Conservation (phyloP, 1,139 yeast genomes). For the Kodamaea plutei region DNA sequence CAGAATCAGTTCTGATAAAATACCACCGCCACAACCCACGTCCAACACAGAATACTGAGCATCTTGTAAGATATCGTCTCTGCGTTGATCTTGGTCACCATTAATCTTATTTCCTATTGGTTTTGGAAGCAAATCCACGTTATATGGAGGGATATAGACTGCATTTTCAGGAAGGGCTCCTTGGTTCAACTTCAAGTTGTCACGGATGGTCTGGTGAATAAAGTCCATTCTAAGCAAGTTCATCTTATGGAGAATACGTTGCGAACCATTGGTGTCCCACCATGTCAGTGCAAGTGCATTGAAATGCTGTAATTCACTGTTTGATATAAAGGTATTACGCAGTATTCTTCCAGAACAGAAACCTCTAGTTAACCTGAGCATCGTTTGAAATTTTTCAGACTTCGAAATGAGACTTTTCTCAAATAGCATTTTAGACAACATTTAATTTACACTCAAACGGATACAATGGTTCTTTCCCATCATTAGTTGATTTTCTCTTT, state of each 20-base stretch:
- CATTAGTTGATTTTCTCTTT: too few relatives aligned
- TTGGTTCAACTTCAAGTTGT: conserved; percentile 43
- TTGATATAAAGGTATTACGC: conserved; percentile 30
- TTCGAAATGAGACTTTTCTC: too few relatives aligned
- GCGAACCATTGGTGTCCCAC: conserved; percentile 97
- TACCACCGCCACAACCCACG: conserved; percentile 98
- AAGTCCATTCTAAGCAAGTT: conserved; percentile 86
- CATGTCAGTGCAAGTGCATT: conserved; percentile 80
- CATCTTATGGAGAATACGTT: conserved; percentile 91
- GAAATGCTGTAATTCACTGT: conserved; percentile 70
- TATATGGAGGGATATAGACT: conserved; percentile 76
- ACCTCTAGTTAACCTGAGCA: too few relatives aligned
- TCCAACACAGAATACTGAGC: conserved; percentile 59
- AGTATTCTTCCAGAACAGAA: conserved; percentile 1
- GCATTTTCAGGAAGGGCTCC: conserved; percentile 38
- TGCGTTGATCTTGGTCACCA: conserved; percentile 43
- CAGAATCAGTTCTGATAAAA: conserved; percentile 81
- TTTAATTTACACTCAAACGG: too few relatives aligned
- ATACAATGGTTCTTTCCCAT: too few relatives aligned
- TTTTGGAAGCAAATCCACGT: conserved; percentile 59
- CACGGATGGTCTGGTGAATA: conserved; percentile 56
- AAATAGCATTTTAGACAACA: too few relatives aligned
- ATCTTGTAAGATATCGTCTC: conserved; percentile 34
- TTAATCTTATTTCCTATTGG: conserved; percentile 45
- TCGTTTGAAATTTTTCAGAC: too few relatives aligned